These are phyloP conservation scores for Aspergillus asperescens DNA, from an alignment of 495 filamentous ascomycete genomes.

Conservation along the genomic window DNA sequence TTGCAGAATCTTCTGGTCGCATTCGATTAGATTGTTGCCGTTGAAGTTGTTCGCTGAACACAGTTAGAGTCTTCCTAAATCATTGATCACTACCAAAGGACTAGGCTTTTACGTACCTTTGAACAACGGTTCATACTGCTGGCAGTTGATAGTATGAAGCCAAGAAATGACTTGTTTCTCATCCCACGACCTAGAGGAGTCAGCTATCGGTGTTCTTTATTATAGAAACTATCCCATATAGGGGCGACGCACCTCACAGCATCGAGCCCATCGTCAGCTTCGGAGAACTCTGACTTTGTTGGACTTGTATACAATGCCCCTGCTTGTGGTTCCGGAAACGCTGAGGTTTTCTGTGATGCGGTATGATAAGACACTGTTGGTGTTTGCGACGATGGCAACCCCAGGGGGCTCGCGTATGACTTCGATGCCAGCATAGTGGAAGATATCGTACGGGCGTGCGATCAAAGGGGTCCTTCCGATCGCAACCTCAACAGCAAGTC, in stretches of 20 bases:
- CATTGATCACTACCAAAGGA: background rate
- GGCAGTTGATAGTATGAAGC: slow-evolving; percentile 82
- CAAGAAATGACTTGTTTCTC: slow-evolving; percentile 88
- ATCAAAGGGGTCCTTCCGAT: background rate
- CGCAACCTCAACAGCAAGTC: background rate
- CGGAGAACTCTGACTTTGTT: slow-evolving; percentile 94
- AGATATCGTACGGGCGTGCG: background rate
- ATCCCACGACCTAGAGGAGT: slow-evolving; percentile 65
- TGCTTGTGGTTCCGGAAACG: slow-evolving; percentile 51
- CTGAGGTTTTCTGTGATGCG: slow-evolving; percentile 45
- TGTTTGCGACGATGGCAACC: slow-evolving; percentile 51
- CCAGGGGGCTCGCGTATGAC: slow-evolving; percentile 62
- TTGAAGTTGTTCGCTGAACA: slow-evolving; percentile 81
- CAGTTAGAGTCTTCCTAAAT: slow-evolving; percentile 13
- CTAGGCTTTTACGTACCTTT: slow-evolving; percentile 47
- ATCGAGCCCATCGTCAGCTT: slow-evolving; percentile 55
- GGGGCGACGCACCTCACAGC: slow-evolving; percentile 50
- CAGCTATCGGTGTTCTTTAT: slow-evolving; percentile 9
- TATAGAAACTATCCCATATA: background rate
- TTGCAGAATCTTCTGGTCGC: slow-evolving; percentile 92
- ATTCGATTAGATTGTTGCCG: slow-evolving; percentile 91
- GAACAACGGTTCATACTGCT: slow-evolving; percentile 89
- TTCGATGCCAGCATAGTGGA: slow-evolving; percentile 80
- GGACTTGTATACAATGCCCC: slow-evolving; percentile 72
- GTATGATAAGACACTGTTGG: slow-evolving; percentile 50